phyloP scores from a whole-genome alignment of 805 yeast genomes.

The Starmerella bacillaris region DNA sequence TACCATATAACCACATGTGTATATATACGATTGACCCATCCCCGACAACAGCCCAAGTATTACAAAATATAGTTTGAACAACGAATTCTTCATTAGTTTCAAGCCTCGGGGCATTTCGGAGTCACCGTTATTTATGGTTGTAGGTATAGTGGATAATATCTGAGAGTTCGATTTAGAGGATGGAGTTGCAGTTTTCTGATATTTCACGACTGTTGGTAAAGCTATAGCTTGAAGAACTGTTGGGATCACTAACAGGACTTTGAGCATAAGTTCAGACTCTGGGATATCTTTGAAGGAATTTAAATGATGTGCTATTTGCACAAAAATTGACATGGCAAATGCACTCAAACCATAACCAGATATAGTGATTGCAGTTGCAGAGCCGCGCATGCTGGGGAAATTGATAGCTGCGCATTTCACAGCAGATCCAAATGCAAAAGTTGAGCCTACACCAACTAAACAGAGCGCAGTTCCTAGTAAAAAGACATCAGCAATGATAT shows the following conservation, averaged over 20 bases:
- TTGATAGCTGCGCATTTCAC: conserved; percentile 57
- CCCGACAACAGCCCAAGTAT: conserved; percentile 44
- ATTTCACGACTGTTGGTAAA: conserved; percentile 13
- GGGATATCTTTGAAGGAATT: neutral
- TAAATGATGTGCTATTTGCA: conserved; percentile 31
- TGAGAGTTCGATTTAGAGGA: neutral
- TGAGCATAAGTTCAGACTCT: conserved; percentile 38
- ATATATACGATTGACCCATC: conserved; percentile 56
- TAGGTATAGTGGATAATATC: neutral
- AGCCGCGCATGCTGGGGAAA: conserved; percentile 49
- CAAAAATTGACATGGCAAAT: conserved; percentile 41
- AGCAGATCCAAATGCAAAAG: conserved; percentile 44
- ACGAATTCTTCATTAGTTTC: conserved; percentile 18
- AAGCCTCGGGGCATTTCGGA: conserved; percentile 4
- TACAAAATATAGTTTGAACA: conserved; percentile 35
- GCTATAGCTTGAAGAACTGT: conserved; percentile 31
- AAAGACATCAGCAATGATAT: conserved; percentile 23
- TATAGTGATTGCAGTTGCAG: conserved; percentile 59
- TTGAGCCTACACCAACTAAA: conserved; percentile 50
- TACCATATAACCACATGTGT: conserved; percentile 55
- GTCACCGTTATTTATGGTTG: neutral
- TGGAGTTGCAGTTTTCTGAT: conserved; percentile 7
- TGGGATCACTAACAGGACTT: conserved; percentile 27
- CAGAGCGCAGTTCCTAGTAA: conserved; percentile 31
- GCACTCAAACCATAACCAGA: conserved; percentile 65